Base-by-base conservation (phyloP, 139 green algal species). In the Choricystis sp. region DNA sequence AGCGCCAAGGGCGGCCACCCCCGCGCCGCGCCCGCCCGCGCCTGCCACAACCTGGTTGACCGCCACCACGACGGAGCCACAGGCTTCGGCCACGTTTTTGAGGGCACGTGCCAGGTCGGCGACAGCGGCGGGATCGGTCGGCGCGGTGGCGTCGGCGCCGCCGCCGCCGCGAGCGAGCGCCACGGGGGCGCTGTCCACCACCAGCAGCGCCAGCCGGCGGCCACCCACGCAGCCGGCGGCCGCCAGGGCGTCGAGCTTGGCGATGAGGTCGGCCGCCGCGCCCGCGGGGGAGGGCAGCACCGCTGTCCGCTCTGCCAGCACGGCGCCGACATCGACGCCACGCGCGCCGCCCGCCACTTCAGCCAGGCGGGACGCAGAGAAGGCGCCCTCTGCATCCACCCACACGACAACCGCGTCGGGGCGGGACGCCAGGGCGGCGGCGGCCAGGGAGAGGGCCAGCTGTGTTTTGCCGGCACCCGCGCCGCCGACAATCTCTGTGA, bases 401-500 rank as follows among this genome's bases (percentile, higher is more conserved):
- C 16, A 52, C 40, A 52, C 40, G 40, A 16, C 40, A 16, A 16
- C 9, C 40, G 40, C 40, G 9, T 9, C 40, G 9, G 40, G 40
- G 40, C 16, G 9, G 40, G 40, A 52, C 40, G 40, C 40, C 9
- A 52, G 40, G 9, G 40, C 40, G 40, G 40, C 40, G 9, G 40
- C 40, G 16, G 16, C 40, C 9, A 16, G 9, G 40, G 40, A 9
- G 9, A 52, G 40, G 40, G 9, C 9, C 40, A 52, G 40, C 65
- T 69, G 65, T 14, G 49, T 69, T 59, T 69, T 69, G 29, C 65
- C 52, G 2, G 31, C 52, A 19, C 65, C 65, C n/a, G 65, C 49
- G 28, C 55, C 55, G 19, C 65, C 65, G n/a, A 64, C 65, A 3
- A 69, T 23, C 56, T 69, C 65, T 20, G 65, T 69, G 4, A 69